Percentiles rank a stretch among this genome's conserved stretches.
Evolutionary conservation across 768 basidiomycete genomes (phyloP).

Genomic region (Phanerodontia chrysosporium): DNA sequence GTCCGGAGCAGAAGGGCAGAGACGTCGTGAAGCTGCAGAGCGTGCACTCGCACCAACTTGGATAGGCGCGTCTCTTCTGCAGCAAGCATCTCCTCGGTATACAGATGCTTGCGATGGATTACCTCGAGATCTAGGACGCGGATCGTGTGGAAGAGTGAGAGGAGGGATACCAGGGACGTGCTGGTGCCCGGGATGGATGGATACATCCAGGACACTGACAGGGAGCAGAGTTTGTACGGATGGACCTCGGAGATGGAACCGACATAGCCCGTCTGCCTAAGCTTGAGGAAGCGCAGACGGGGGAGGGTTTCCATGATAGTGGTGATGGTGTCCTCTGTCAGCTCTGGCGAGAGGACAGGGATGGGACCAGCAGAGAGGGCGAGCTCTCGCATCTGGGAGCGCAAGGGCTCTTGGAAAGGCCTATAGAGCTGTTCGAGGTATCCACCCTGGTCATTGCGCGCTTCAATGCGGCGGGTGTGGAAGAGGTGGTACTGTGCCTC

Average conservation of each 20-base stretch:
- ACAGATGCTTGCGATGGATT: conserved; percentile 12
- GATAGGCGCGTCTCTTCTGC: neutral
- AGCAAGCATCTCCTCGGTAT: neutral
- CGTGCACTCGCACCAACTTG: neutral
- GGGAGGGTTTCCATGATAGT: neutral
- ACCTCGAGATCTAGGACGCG: conserved; percentile 8
- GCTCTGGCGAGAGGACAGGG: conserved; percentile 4
- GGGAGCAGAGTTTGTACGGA: neutral
- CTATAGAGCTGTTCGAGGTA: conserved; percentile 4
- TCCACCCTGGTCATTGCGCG: conserved; percentile 6
- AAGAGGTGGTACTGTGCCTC: conserved; percentile 18
- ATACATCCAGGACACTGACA: conserved; percentile 12
- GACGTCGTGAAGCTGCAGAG: conserved; percentile 7
- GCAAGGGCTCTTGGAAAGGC: neutral
- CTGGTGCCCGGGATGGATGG: conserved; percentile 7
- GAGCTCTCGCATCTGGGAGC: conserved; percentile 1
- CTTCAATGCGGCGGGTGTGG: conserved; percentile 3
- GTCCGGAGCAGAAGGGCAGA: neutral
- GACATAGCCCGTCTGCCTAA: conserved; percentile 10
- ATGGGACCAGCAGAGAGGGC: conserved; percentile 4
- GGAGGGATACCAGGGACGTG: neutral
- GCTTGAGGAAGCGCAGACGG: conserved; percentile 4
- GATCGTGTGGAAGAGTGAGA: conserved; percentile 8
- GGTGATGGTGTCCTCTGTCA: conserved; percentile 5
- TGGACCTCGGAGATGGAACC: neutral